Evolutionary conservation across 2,329 filamentous ascomycete species (phyloP), one percentile per base, ranked within the genome.

Genomic region (Colletotrichum viniferum): DNA sequence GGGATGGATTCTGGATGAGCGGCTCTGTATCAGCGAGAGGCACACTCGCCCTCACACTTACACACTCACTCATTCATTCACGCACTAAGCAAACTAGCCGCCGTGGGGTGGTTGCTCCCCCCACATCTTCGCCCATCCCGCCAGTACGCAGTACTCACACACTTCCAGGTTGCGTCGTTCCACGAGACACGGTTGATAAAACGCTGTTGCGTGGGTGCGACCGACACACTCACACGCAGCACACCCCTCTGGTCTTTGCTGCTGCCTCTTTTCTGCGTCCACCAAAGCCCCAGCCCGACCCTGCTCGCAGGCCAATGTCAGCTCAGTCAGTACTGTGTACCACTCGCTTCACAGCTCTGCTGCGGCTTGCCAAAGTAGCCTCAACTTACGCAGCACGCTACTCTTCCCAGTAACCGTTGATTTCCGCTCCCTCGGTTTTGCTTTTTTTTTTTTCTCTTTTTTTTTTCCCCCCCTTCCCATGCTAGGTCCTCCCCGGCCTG

Each of bases 71-170:
- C 18, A 21, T 21, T 21, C 43, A 48, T 48, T 12, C n/a, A 48
- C 43, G 43, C 43, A 21, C 43, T 13, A 48, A 52, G 43, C 10
- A 52, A 21, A 55, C 61, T 71, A 71, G 32, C 60, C 61, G 68
- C 43, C 43, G 43, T 52, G 43, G 43, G n/a, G 43, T 52, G 43
- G 43, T 48, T 21, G 24, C 34, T 16, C 36, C 66, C 58, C 71
- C 71, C 71, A 73, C 71, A 73, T 63, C 43, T 70, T 73, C 43
- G 65, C 65, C 55, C 71, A 58, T 70, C 56, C 71, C 58, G 58
- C 38, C 36, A 36, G 56, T n/a, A 38, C n/a, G n/a, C 26, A 26
- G 43, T 21, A 43, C 43, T 52, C 58, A 21, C 36, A 48, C 38
- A 48, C 43, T 48, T 48, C 43, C 43, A 48, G 43, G 43, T 48